phyloP scores from a whole-genome alignment of 2,329 filamentous ascomycete species.

The Cytospora piceae region DNA sequence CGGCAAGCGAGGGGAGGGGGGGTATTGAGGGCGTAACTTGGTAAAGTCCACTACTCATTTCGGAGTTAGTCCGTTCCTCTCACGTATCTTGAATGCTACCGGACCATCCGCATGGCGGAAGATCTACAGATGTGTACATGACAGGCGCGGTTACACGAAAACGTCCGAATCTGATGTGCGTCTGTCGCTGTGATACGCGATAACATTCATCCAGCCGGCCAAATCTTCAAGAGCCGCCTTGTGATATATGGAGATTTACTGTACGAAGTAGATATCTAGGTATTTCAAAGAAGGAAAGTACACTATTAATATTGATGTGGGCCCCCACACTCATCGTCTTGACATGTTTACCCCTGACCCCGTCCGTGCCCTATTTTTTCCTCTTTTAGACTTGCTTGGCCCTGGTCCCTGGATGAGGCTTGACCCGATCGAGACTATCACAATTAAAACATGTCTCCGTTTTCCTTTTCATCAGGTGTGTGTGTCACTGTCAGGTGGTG shows the following conservation, averaged over 20 bases:
- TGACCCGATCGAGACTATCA: slow-evolving; percentile 17
- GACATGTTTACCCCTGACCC: slow-evolving; percentile 18
- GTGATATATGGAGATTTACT: background rate
- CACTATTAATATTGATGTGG: slow-evolving; percentile 16
- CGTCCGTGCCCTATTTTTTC: slow-evolving; percentile 13
- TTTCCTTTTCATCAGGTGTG: background rate
- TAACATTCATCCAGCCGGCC: slow-evolving; percentile 5
- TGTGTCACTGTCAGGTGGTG: background rate
- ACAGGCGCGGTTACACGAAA: background rate
- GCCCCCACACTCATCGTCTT: slow-evolving; percentile 11
- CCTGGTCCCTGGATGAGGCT: slow-evolving; percentile 15
- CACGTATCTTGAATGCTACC: background rate
- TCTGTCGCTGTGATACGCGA: background rate
- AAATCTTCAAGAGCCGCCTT: background rate
- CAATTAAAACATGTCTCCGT: slow-evolving; percentile 12
- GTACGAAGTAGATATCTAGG: background rate
- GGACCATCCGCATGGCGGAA: background rate
- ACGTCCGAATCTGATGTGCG: background rate
- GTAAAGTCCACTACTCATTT: slow-evolving; percentile 1
- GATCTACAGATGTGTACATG: background rate
- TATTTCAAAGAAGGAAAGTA: background rate
- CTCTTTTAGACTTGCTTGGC: slow-evolving; percentile 1
- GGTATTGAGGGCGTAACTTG: background rate
- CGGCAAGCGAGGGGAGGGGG: background rate
- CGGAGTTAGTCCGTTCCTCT: background rate